Percentiles rank a stretch among this genome's conserved stretches.
Evolutionary conservation across 805 yeast genomes (phyloP).

Genomic region (Blastobotrys terrestris): DNA sequence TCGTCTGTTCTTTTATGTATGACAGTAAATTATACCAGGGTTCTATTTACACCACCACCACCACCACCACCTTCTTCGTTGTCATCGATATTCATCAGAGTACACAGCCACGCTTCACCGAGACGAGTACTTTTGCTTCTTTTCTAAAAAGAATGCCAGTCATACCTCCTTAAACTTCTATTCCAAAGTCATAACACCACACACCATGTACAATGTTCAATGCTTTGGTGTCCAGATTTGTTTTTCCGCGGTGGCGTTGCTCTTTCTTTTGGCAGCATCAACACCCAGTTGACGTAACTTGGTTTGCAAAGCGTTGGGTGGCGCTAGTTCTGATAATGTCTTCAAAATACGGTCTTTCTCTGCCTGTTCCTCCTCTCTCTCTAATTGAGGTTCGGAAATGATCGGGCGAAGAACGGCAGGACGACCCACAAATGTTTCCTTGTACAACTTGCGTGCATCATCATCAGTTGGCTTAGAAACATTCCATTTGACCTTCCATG

Average conservation of each 20-base stretch:
- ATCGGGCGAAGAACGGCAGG: conserved; percentile 8
- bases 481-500: conserved; percentile 33
- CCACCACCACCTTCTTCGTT: too few species aligned
- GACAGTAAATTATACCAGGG: not conserved
- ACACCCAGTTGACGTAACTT: conserved; percentile 28
- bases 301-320: conserved; percentile 24
- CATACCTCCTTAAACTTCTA: too few species aligned
- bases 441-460: conserved; percentile 15
- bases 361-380: conserved; percentile 18
- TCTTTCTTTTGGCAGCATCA: conserved; percentile 25
- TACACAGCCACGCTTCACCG: too few species aligned
- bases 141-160: too few species aligned
- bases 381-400: conserved; percentile 24
- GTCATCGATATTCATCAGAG: too few species aligned
- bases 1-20: not conserved
- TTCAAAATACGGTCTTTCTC: conserved; percentile 21
- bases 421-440: conserved; percentile 16
- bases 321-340: conserved; percentile 22
- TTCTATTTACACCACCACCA: too few species aligned
- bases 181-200: too few species aligned
- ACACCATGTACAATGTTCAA: too few species aligned
- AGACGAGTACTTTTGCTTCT: too few species aligned
- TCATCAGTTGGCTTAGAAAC: conserved; percentile 24
- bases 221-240: conserved; percentile 16
- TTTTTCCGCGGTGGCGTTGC: conserved; percentile 10